Conservation (phyloP, 2,329 filamentous ascomycete genomes). For the Graphilbum fragrans region DNA sequence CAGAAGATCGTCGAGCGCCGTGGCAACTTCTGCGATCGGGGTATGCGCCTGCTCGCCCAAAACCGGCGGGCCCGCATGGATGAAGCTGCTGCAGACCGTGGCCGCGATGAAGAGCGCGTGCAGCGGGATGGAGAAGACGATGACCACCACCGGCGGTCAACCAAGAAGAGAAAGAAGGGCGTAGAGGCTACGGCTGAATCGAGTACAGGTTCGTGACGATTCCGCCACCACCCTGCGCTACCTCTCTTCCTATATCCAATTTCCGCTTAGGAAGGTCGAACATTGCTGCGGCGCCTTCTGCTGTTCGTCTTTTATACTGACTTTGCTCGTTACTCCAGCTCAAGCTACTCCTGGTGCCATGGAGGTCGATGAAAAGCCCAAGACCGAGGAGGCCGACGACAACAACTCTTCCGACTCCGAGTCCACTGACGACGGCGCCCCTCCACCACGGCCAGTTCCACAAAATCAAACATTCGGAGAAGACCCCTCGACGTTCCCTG, state of each 20-base stretch:
- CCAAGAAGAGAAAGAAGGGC: constrained; percentile 69
- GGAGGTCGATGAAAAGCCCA: constrained; percentile 16
- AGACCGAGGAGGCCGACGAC: constrained; percentile 17
- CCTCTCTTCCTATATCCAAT: not conserved
- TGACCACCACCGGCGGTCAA: constrained; percentile 37
- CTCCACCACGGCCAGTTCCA: constrained; percentile 51
- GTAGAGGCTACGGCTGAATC: constrained; percentile 37
- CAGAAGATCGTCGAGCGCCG: constrained; percentile 56
- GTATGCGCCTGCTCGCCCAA: constrained; percentile 58
- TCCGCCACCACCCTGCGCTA: not conserved
- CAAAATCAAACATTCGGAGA: constrained; percentile 84
- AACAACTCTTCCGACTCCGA: constrained; percentile 29
- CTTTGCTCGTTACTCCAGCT: not conserved
- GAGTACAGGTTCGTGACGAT: constrained; percentile 18
- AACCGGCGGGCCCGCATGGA: constrained; percentile 51
- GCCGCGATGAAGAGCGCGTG: constrained; percentile 36
- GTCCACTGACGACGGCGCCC: constrained; percentile 45
- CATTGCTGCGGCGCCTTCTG: not conserved
- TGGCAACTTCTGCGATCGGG: constrained; percentile 55
- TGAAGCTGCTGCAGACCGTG: constrained; percentile 31
- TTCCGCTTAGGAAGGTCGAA: no score
- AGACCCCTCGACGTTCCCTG: constrained; percentile 80
- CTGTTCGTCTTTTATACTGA: not conserved
- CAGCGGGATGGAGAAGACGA: constrained; percentile 37
- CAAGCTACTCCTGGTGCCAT: constrained; percentile 1